These are phyloP conservation scores for Excoecaria cochinchinensis DNA, from an alignment of 345 rosid genomes.

Conservation along the genomic window DNA sequence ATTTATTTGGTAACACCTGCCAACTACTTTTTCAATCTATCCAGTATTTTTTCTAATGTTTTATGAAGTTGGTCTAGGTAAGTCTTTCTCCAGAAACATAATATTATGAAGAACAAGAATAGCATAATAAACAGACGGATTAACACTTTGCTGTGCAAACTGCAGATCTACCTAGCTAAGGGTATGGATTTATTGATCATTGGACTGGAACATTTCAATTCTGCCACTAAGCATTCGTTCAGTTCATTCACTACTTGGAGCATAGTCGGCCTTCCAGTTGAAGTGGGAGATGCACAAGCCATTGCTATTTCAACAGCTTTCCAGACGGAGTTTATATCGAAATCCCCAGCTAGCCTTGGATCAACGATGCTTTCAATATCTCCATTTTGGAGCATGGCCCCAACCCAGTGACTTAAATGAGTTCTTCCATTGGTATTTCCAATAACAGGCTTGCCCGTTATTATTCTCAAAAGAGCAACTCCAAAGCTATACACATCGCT, in stretches of 20 bases:
- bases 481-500: constrained; percentile 57
- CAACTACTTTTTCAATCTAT: too few species aligned
- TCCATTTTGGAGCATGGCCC: constrained; percentile 19
- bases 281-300: constrained; percentile 1
- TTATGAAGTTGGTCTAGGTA: too few species aligned
- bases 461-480: constrained; percentile 38
- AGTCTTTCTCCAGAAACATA: too few species aligned
- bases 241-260: constrained; percentile 11
- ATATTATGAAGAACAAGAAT: too few species aligned
- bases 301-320: constrained; percentile 23
- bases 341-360: constrained; percentile 9
- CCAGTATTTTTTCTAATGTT: too few species aligned
- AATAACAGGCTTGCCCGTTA: constrained; percentile 39
- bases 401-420: constrained; percentile 25
- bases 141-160: too few species aligned
- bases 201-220: neutral
- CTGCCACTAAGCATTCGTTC: neutral
- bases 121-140: too few species aligned
- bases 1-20: too few species aligned
- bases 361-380: constrained; percentile 29
- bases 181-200: too few species aligned
- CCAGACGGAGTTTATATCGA: constrained; percentile 14
- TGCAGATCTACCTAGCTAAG: too few species aligned
- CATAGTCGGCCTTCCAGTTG: constrained; percentile 32
- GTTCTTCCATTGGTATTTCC: neutral